Base-by-base conservation (phyloP, 106 monocot genomes). In the Iris macrosiphon region DNA sequence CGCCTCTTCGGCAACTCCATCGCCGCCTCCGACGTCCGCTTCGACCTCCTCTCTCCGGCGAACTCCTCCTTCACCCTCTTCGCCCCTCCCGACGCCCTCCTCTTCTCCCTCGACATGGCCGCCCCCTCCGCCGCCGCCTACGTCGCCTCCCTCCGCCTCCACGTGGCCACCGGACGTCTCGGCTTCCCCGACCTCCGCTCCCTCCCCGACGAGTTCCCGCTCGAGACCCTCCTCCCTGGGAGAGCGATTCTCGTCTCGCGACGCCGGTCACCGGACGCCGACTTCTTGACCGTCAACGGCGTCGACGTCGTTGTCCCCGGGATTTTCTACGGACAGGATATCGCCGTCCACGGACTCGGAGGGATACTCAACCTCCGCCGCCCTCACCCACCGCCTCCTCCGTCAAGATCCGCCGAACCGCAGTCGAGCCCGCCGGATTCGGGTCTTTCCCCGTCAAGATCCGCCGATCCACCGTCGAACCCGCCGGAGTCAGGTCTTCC, bases 1-100 rank as follows among this genome's bases (percentile, higher is more conserved):
- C 25, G 24, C 9, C 63, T 72, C 46, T 57, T 72, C 64, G 64
- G 64, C 63, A 72, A 72, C 39, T 55, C 72, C 33, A 64, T 72
- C 46, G 48, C 64, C 40, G 28, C 72, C 64, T 72, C 72, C 21
- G 63, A 72, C 57, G 28, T 72, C 30, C 32, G 57, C 55, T 29
- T 42, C 63, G 56, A 63, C 17, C 63, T 72, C 57, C 72, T 72
- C 61, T 45, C 63, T 31, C 49, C 37, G 21, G 35, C 39, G 33
- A 16, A n/a, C n/a, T n/a, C n/a, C 38, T 28, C 37, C 39, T 56
- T 27, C 63, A 63, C 63, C 38, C 30, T 64, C 48, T 63, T 64
- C 47, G 63, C 71, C 9, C 57, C 72, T 17, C 38, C 63, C 47
- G 72, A 63, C 32, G 54, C 54, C 2, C 21, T 55, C 34, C 62